These are phyloP conservation scores for Aspergillus intermedius DNA, from an alignment of 2,329 filamentous ascomycete species.

Conservation along the genomic window DNA sequence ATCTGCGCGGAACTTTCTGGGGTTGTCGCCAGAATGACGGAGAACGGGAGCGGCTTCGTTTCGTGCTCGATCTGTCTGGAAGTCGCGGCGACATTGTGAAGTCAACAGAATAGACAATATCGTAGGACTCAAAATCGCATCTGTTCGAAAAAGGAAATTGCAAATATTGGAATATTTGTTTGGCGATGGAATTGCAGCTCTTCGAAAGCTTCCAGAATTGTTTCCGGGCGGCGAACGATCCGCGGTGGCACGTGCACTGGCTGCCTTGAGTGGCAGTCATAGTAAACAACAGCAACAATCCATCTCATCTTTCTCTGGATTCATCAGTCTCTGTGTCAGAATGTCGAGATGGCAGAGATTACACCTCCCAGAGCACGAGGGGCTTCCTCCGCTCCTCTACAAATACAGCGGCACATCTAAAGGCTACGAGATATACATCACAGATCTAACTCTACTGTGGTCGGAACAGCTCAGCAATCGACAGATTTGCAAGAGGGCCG, in stretches of 20 bases:
- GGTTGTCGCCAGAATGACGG: conserved; percentile 34
- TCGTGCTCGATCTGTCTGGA: conserved; percentile 28
- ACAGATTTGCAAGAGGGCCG: conserved; percentile 45
- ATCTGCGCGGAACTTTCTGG: conserved; percentile 31
- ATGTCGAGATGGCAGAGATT: conserved; percentile 30
- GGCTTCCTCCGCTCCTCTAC: conserved; percentile 33
- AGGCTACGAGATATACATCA: conserved; percentile 50
- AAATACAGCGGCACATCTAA: conserved; percentile 26
- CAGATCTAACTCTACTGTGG: conserved; percentile 56
- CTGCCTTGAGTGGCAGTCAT: conserved; percentile 2
- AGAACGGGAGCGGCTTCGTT: conserved; percentile 38
- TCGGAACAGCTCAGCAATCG: conserved; percentile 42
- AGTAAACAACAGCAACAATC: conserved; percentile 2
- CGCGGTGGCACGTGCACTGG: conserved; percentile 13
- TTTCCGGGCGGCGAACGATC: conserved; percentile 19
- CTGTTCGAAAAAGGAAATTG: background rate
- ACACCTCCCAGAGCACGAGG: conserved; percentile 15
- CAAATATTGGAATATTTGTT: background rate
- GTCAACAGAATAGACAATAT: background rate
- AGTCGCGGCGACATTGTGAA: conserved; percentile 27
- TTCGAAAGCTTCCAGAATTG: conserved; percentile 11
- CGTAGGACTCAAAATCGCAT: too few species aligned
- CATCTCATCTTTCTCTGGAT: background rate
- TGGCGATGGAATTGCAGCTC: conserved; percentile 4
- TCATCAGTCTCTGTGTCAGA: background rate